A percentile compares a stretch with the other conserved stretches of the same genome.
These are phyloP conservation scores for Aspergillus nidulans DNA, from an alignment of 495 filamentous ascomycete genomes.

Conservation along the genomic window DNA sequence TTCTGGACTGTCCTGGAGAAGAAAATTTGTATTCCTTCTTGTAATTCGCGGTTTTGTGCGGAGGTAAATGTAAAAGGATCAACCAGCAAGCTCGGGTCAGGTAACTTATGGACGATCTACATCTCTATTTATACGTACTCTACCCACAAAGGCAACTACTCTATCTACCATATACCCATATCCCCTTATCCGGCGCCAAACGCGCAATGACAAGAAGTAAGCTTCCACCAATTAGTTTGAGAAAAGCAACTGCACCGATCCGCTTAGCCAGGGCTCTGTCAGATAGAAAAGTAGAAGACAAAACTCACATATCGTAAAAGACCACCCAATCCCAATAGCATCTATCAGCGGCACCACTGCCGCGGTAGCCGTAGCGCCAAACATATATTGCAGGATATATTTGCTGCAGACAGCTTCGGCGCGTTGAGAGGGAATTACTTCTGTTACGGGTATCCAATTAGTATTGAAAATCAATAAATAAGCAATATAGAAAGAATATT, in stretches of 20 bases:
- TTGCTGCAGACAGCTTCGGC: not conserved
- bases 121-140: too few species aligned
- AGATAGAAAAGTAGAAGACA: not conserved
- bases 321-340: not conserved
- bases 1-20: too few species aligned
- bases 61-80: too few species aligned
- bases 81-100: too few species aligned
- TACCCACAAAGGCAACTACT: too few species aligned
- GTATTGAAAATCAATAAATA: not conserved
- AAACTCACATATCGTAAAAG: not conserved
- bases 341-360: not conserved
- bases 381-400: not conserved
- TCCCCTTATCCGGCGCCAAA: not conserved
- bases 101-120: too few species aligned
- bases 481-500: too few species aligned
- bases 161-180: not conserved
- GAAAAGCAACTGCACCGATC: not conserved
- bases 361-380: not conserved
- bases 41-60: too few species aligned
- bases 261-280: not conserved
- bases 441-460: not conserved
- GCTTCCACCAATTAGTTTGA: not conserved
- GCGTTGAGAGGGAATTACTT: not conserved
- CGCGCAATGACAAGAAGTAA: not conserved
- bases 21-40: too few species aligned